Conservation (phyloP, 2,329 filamentous ascomycete species). For the Verticillium klebahnii region DNA sequence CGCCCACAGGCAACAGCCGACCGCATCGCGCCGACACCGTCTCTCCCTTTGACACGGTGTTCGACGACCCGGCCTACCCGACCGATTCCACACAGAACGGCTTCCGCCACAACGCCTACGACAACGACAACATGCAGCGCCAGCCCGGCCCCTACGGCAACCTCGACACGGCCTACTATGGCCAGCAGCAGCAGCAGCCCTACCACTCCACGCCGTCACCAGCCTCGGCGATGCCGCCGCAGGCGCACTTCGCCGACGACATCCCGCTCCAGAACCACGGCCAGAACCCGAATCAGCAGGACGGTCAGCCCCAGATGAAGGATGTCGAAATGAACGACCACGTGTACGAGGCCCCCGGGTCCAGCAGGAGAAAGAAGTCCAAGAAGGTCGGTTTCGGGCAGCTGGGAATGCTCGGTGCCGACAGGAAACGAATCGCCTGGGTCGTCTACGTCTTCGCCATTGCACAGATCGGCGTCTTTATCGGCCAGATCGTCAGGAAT, state of each 20-base stretch:
- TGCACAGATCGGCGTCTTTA: constrained; percentile 79
- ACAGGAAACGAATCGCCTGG: constrained; percentile 63
- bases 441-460: constrained; percentile 76
- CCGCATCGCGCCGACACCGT: constrained; percentile 31
- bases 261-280: constrained; percentile 52
- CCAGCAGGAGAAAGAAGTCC: constrained; percentile 21
- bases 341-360: constrained; percentile 50
- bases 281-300: constrained; percentile 1
- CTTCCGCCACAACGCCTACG: constrained; percentile 18
- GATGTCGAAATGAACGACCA: constrained; percentile 47
- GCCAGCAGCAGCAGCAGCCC: constrained; percentile 26
- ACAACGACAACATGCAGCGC: constrained; percentile 16
- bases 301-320: constrained; percentile 23
- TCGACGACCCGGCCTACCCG: constrained; percentile 64
- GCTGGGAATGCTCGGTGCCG: constrained; percentile 53
- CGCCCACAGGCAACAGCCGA: constrained; percentile 12
- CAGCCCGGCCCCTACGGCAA: constrained; percentile 20
- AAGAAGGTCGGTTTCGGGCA: constrained; percentile 51
- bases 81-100: constrained; percentile 33
- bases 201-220: constrained; percentile 21
- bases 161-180: constrained; percentile 57
- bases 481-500: constrained; percentile 81
- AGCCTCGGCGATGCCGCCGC: constrained; percentile 19
- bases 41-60: constrained; percentile 61
- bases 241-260: constrained; percentile 39